These are phyloP conservation scores for Emmonsia crescens DNA, from an alignment of 2,329 filamentous ascomycete species.

Conservation along the genomic window DNA sequence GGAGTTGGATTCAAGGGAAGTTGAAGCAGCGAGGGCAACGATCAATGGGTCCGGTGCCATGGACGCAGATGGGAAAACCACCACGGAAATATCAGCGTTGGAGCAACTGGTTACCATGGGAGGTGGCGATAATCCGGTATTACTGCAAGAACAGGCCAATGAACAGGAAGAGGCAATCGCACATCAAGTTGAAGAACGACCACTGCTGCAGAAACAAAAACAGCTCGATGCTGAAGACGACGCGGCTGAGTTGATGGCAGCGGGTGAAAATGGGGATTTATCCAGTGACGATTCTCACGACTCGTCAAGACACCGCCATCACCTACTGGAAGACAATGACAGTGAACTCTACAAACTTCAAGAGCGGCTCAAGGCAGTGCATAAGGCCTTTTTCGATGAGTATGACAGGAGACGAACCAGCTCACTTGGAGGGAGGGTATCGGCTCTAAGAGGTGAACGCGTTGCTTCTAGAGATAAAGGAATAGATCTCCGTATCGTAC, in stretches of 20 bases:
- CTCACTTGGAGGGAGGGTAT: slow-evolving; percentile 37
- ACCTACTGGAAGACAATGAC: slow-evolving; percentile 80
- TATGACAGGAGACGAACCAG: slow-evolving; percentile 52
- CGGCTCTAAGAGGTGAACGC: slow-evolving; percentile 42
- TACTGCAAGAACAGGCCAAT: slow-evolving; percentile 64
- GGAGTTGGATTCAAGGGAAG: slow-evolving; percentile 5
- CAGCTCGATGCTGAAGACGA: slow-evolving; percentile 78
- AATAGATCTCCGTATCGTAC: slow-evolving; percentile 52
- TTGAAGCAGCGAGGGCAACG: slow-evolving; percentile 16
- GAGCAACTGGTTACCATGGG: slow-evolving; percentile 70
- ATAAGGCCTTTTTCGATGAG: slow-evolving; percentile 69
- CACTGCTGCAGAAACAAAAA: slow-evolving; percentile 84
- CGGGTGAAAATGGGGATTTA: slow-evolving; percentile 37
- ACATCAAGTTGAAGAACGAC: slow-evolving; percentile 79
- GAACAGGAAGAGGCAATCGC: slow-evolving; percentile 81
- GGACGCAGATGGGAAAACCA: slow-evolving; percentile 13
- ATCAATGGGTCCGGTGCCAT: slow-evolving; percentile 23
- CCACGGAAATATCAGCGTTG: slow-evolving; percentile 45
- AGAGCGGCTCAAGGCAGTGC: slow-evolving; percentile 62
- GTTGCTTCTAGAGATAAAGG: slow-evolving; percentile 30
- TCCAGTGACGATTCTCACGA: slow-evolving; percentile 32
- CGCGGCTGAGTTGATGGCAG: slow-evolving; percentile 38
- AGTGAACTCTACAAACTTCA: slow-evolving; percentile 68
- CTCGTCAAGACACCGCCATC: slow-evolving; percentile 47
- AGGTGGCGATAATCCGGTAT: slow-evolving; percentile 54